phyloP scores from a whole-genome alignment of 1,139 yeast genomes.

The Geotrichum europaeum region DNA sequence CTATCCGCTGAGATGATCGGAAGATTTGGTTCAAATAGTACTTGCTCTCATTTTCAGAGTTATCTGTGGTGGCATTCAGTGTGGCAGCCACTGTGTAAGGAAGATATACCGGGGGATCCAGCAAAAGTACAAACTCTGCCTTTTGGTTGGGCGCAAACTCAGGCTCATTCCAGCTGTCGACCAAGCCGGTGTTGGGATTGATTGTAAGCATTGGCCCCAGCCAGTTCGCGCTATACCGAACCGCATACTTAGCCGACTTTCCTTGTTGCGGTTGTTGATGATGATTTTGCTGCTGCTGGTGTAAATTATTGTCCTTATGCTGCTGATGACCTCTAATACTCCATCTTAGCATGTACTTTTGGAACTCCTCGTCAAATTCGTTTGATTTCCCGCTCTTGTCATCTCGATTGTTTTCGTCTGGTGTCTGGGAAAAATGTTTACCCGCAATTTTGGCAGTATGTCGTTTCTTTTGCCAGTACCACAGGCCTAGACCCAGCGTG shows the following conservation, averaged over 20 bases:
- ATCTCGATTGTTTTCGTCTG: neutral
- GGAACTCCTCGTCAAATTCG: conserved; percentile 3
- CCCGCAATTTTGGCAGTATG: conserved; percentile 2
- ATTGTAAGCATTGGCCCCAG: conserved; percentile 15
- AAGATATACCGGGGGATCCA: conserved; percentile 32
- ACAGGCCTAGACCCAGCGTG: conserved; percentile 31
- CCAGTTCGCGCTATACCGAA: conserved; percentile 29
- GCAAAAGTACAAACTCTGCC: conserved; percentile 30
- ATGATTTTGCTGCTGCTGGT: neutral
- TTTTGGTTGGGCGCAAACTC: conserved; percentile 25
- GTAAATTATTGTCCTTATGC: conserved; percentile 1
- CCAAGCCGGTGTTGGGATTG: conserved; percentile 17
- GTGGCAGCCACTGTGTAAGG: conserved; percentile 25
- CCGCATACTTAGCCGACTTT: conserved; percentile 20
- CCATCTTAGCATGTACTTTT: conserved; percentile 15
- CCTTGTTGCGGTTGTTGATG: neutral
- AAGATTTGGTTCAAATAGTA: conserved; percentile 12
- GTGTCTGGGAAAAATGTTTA: neutral
- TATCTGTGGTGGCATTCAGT: conserved; percentile 21
- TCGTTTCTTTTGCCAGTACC: conserved; percentile 28
- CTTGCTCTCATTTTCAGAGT: conserved; percentile 3
- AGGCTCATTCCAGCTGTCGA: conserved; percentile 27
- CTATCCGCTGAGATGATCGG: conserved; percentile 15
- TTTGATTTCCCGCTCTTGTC: neutral
- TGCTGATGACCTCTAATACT: conserved; percentile 12